A percentile compares a stretch with the other conserved stretches of the same genome.
phyloP scores from a whole-genome alignment of 1,139 yeast species.

The Pichia kudriavzevii region DNA sequence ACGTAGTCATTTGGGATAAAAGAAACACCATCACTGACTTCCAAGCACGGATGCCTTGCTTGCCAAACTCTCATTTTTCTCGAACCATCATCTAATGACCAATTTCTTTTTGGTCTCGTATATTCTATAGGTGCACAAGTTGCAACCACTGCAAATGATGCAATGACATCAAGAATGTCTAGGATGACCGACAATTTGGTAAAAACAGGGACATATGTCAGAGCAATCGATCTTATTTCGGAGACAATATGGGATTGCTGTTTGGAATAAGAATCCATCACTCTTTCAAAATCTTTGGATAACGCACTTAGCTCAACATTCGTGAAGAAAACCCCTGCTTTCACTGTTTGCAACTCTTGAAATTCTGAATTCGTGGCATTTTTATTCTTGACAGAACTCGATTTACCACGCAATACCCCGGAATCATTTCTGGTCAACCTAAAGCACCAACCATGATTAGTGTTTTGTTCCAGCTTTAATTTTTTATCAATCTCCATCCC shows the following conservation, averaged over 20 bases:
- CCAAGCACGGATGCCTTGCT: constrained; percentile 92
- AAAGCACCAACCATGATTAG: constrained; percentile 88
- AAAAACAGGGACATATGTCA: constrained; percentile 74
- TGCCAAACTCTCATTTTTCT: constrained; percentile 55
- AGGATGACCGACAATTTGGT: constrained; percentile 56
- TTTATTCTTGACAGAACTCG: constrained; percentile 30
- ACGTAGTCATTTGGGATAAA: constrained; percentile 62
- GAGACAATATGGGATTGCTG: constrained; percentile 73
- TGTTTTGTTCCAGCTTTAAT: constrained; percentile 80
- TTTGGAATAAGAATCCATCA: constrained; percentile 58
- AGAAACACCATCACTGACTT: constrained; percentile 78
- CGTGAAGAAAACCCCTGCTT: constrained; percentile 90
- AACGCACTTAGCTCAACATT: constrained; percentile 55
- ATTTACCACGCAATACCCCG: constrained; percentile 48
- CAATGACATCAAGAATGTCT: constrained; percentile 75
- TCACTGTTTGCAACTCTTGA: constrained; percentile 79
- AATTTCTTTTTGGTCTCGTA: constrained; percentile 52
- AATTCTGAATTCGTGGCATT: constrained; percentile 31
- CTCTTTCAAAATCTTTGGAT: constrained; percentile 50
- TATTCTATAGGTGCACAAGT: constrained; percentile 79
- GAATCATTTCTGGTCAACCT: constrained; percentile 89
- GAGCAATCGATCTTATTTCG: constrained; percentile 72
- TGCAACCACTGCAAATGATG: constrained; percentile 80
- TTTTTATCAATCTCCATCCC: constrained; percentile 80
- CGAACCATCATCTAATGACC: constrained; percentile 38